These are phyloP conservation scores for Fusarium nurragi DNA, from an alignment of 2,329 filamentous ascomycete species.

Conservation along the genomic window DNA sequence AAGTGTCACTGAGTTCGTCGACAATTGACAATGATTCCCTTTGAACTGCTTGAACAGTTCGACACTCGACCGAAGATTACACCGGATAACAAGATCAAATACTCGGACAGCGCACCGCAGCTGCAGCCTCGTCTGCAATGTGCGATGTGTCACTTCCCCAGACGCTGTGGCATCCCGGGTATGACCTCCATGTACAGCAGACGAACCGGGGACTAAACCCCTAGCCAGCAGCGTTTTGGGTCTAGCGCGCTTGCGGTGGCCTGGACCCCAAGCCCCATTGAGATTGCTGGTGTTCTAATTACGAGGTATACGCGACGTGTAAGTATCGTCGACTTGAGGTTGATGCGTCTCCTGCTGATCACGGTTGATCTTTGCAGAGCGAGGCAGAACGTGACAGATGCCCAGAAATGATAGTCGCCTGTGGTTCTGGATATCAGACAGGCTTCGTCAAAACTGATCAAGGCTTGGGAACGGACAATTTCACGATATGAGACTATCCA, in stretches of 20 bases:
- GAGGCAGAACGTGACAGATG: constrained; percentile 28
- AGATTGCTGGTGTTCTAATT: constrained; percentile 28
- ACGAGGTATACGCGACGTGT: constrained; percentile 13
- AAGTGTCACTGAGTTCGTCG: neutral
- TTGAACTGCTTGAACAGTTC: neutral
- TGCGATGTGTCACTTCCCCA: neutral
- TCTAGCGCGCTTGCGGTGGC: constrained; percentile 16
- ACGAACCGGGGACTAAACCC: constrained; percentile 5
- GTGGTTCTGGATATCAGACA: neutral
- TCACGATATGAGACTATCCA: constrained; percentile 8
- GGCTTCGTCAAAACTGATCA: too few species aligned
- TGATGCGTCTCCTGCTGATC: constrained; percentile 25
- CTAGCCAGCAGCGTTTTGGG: neutral
- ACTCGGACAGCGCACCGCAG: neutral
- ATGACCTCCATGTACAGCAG: constrained; percentile 1
- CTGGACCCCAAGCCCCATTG: constrained; percentile 21
- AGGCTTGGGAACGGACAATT: too few species aligned
- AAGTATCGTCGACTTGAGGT: constrained; percentile 16
- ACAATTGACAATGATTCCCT: neutral
- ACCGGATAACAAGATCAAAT: neutral
- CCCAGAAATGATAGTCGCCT: constrained; percentile 20
- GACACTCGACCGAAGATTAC: neutral
- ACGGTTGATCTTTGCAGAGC: constrained; percentile 10
- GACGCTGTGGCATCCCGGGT: neutral
- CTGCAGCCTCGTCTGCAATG: constrained; percentile 3